phyloP scores from a whole-genome alignment of 805 yeast genomes.

The Brettanomyces custersianus region DNA sequence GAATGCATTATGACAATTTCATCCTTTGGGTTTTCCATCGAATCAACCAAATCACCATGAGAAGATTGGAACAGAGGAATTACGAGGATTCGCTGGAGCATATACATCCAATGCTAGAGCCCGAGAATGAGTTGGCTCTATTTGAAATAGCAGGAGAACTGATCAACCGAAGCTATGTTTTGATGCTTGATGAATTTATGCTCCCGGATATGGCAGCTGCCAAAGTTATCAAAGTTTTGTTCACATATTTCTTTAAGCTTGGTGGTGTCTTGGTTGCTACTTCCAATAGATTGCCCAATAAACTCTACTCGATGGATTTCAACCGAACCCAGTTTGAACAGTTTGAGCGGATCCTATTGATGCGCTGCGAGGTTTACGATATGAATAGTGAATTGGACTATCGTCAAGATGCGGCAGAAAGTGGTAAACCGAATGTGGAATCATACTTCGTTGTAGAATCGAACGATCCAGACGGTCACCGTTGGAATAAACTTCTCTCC shows the following conservation, averaged over 20 bases:
- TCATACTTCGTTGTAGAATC: conserved; percentile 25
- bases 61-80: conserved; percentile 22
- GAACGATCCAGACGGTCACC: conserved; percentile 10
- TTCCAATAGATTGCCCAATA: conserved; percentile 64
- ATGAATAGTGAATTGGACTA: conserved; percentile 55
- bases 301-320: conserved; percentile 58
- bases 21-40: conserved; percentile 60
- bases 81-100: conserved; percentile 16
- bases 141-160: conserved; percentile 60
- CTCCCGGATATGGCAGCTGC: conserved; percentile 71
- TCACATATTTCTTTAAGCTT: conserved; percentile 59
- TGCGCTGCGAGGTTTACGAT: conserved; percentile 52
- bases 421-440: conserved; percentile 16
- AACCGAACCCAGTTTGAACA: conserved; percentile 47
- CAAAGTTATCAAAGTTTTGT: conserved; percentile 53
- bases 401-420: conserved; percentile 23
- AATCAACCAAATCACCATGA: conserved; percentile 45
- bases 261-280: conserved; percentile 75
- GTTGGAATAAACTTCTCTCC: conserved; percentile 29
- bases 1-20: conserved; percentile 67
- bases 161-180: conserved; percentile 46
- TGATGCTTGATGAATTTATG: conserved; percentile 63
- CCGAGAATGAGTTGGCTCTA: conserved; percentile 55
- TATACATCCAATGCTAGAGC: conserved; percentile 24
- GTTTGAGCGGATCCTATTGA: conserved; percentile 46